Evolutionary conservation across 768 basidiomycete species (phyloP), one percentile per base, ranked within the genome.

Genomic region (Paxillus ammoniavirescens): DNA sequence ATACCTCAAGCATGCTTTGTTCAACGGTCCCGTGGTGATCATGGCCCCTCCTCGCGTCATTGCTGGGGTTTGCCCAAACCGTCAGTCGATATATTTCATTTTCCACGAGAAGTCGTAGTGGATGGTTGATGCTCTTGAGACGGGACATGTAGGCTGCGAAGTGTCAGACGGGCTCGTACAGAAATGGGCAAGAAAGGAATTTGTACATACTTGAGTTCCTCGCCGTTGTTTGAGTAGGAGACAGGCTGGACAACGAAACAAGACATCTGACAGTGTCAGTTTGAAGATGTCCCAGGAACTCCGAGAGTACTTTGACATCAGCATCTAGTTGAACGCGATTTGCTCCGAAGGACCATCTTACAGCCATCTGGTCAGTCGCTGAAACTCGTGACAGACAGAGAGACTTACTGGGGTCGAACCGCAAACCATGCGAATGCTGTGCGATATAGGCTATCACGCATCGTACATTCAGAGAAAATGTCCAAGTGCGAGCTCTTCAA

Each of bases 291-390:
- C 81, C 81, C 26, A 91, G 66, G 63, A 99, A 91, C 63, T 98
- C 93, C 15, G 84, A 83, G 7, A 98, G 72, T 1, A 96, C 77
- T 68, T 88, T 92, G 62, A 94, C 82, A 65, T 98, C 96, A 1
- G 90, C 85, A 57, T 89, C 86, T 17, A 98, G 76, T 71, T 98
- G 94, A 5, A 93, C 84, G 2, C 93, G 86, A 69, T 92, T 92
- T 23, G 91, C 89, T n/a, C 96, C 97, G 66, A 86, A 97, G 4
- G 95, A 88, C 95, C 96, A 98, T 62, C 95, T 98, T 61, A 1
- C 14, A 12, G 38, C 21, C 49, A 35, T 17, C 33, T 26, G n/a
- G 23, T 49, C 28, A 57, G 38, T 42, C 47, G 35, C 41, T n/a
- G 23, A 48, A 44, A 37, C 15, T 31, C 28, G 26, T 47, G 26